Evolutionary conservation across 108 stramenopile species (phyloP), one percentile per base, ranked within the genome.

Genomic region (Fistulifera solaris): DNA sequence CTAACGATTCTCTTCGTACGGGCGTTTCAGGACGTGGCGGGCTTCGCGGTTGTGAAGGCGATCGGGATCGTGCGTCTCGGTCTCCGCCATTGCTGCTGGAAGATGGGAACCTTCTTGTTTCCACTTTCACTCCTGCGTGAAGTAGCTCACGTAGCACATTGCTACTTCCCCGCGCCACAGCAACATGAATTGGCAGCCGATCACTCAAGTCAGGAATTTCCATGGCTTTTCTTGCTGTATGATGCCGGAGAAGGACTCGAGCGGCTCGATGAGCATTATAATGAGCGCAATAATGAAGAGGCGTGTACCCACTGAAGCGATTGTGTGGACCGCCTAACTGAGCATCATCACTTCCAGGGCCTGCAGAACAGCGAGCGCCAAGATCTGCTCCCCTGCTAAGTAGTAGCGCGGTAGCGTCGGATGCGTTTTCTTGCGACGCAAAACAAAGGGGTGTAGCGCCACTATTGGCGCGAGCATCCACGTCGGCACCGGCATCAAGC

Each of bases 401-500:
- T 15, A 93, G 58, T 11, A 89, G 22, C n/a, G 41, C 45, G 0
- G 78, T 65, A 6, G 83, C 75, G 22, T 67, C 62, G 8, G 78
- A 51, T 38, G 81, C 57, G 67, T 89, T 87, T 62, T 93, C 87
- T 58, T 89, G 87, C 5, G 87, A 85, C 1, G 87, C 87, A 62
- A 89, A 87, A 54, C 84, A 89, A 8, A 89, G 59, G 10, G 92
- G 92, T n/a, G 87, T 87, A 2, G 86, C 84, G 5, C 92, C 92
- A 21, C 76, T 76, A 57, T 80, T 84, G 19, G 80, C 83, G 15
- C 75, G 61, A 5, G 82, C 73, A 76, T 88, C 77, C 11, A 94
- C 78, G 38, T 70, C 48, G 11, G 93, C 89, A 10, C 88, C 88
- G 28, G 85, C 77, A 31, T 55, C 63, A 50, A 87, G 49, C 16